Conservation (phyloP, 2,329 filamentous ascomycete species). For the Westerdykella sp. region DNA sequence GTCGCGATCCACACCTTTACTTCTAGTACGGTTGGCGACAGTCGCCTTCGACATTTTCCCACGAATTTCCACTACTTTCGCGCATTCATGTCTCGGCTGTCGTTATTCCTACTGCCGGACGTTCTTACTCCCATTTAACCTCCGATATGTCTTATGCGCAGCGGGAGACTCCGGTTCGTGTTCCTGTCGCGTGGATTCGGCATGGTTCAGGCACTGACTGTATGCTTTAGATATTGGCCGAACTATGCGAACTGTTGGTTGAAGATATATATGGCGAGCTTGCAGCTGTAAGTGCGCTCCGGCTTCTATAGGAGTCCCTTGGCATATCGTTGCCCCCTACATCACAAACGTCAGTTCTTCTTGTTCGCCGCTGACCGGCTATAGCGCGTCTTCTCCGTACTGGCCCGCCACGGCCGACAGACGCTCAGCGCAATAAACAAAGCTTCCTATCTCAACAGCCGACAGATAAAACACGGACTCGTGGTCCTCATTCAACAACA, state of each 20-base stretch:
- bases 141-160: slow-evolving; percentile 31
- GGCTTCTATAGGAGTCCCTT: slow-evolving; percentile 1
- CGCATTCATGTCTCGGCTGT: background rate
- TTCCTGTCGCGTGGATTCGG: slow-evolving; percentile 2
- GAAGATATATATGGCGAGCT: slow-evolving; percentile 88
- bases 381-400: slow-evolving; percentile 75
- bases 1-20: background rate
- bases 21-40: background rate
- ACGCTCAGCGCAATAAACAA: slow-evolving; percentile 62
- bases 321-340: background rate
- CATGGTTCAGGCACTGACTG: slow-evolving; percentile 37
- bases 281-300: slow-evolving; percentile 62
- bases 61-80: too few relatives aligned
- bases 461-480: slow-evolving; percentile 73
- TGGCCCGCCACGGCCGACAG: slow-evolving; percentile 74
- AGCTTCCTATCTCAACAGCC: slow-evolving; percentile 65
- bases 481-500: slow-evolving; percentile 84
- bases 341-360: background rate
- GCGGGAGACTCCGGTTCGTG: slow-evolving; percentile 33
- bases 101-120: slow-evolving; percentile 2
- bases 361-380: background rate
- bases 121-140: slow-evolving; percentile 17
- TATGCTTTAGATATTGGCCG: slow-evolving; percentile 60
- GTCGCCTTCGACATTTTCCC: background rate
- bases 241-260: slow-evolving; percentile 86